phyloP scores from a whole-genome alignment of 352 stramenopile genomes.

The Aphanomyces stellatus region DNA sequence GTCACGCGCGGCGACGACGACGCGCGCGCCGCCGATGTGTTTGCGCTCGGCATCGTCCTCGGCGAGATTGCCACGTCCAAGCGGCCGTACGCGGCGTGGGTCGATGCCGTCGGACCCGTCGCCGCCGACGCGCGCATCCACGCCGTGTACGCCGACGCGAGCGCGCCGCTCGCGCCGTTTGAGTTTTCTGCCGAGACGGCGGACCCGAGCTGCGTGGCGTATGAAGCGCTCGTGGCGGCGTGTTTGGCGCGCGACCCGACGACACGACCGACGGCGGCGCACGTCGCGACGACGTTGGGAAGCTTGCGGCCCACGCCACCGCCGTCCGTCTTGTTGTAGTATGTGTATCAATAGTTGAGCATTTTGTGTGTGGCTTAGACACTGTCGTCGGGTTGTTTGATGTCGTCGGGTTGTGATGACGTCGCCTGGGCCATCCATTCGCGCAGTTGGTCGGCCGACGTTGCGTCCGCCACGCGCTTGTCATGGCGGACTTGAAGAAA shows the following conservation, averaged over 20 bases:
- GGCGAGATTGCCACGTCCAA: background rate
- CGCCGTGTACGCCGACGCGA: background rate
- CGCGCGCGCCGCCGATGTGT: background rate
- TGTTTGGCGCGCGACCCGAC: conserved; percentile 1
- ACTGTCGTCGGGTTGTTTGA: background rate
- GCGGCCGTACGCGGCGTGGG: background rate
- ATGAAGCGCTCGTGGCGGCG: background rate
- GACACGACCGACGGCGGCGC: background rate
- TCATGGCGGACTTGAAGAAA: conserved; percentile 94
- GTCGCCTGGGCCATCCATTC: conserved; percentile 14
- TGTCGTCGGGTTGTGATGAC: background rate
- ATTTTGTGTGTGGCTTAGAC: background rate
- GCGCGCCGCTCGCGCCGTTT: background rate
- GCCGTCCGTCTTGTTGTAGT: background rate
- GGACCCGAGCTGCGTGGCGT: background rate
- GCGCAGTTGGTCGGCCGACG: conserved; percentile 89
- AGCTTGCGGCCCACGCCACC: background rate
- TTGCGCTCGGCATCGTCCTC: conserved; percentile 8
- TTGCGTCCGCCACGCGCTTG: conserved; percentile 94
- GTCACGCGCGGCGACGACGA: background rate
- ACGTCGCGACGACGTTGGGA: background rate
- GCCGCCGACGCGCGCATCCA: conserved; percentile 6
- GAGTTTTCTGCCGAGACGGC: too few relatives aligned
- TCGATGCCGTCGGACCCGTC: background rate
- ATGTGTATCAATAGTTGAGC: too few relatives aligned